Base-by-base conservation (phyloP, 441 rosid genomes). In the Gossypium gossypioides region DNA sequence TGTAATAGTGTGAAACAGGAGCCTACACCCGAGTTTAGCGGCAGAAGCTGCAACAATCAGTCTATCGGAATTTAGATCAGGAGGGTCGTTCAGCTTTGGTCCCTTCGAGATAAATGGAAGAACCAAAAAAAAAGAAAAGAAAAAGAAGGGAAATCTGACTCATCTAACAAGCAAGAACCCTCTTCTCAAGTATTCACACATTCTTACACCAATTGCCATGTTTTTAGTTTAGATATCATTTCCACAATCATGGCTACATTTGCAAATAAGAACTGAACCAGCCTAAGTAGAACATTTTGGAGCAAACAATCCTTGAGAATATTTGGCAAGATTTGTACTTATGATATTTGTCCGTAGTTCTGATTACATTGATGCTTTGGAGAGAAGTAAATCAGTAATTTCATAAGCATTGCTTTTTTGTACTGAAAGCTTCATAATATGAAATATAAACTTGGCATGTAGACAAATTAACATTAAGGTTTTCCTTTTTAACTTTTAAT, bases 71-170 rank as follows among this genome's bases (percentile, higher is more conserved):
- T 86, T 89, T 82, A 86, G 86, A 67, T 81, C 80, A 1, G 85
- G 85, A 55, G 87, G 94, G 0, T 87, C 89, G n/a, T 89, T 87
- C 74, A 69, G 89, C 81, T 86, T 89, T 61, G 84, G 83, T 56
- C 77, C 85, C 71, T 85, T 86, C 56, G 72, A 4, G 84, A 87
- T 66, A 87, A 81, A 59, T 68, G 81, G 89, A 87, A 78, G 78
- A 84, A 85, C 59, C 87, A 82, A 25, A 76, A 77, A 70, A 81
- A 75, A 4, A 3, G 0, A 29, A 0, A 1, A 32, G 37, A 32
- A 32, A 32, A 5, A 32, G 7, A 32, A 32, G 37, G 7, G 81
- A 85, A 81, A 77, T 75, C 84, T 40, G 82, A 84, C 42, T 71
- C 83, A 40, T 76, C 78, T 5, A 77, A 81, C 57, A 77, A 83